Base-by-base conservation (phyloP, 192 early-diverging fungal genomes). In the Phycomyces nitens region DNA sequence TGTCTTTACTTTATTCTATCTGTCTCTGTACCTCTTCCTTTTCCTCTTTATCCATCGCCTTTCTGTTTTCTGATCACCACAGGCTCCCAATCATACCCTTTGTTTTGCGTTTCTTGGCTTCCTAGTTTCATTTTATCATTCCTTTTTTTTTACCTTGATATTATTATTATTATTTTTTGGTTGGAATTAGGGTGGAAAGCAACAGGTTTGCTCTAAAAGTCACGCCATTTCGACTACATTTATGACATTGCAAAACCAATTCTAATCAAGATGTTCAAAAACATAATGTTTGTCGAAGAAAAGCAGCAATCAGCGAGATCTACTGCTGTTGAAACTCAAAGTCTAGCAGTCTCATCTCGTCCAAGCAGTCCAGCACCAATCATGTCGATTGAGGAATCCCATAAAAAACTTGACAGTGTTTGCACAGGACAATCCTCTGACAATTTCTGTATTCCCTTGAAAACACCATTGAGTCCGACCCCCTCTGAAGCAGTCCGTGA, bases 401-500 rank as follows among this genome's bases (percentile, higher is more conserved):
- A 34, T 5, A 34, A 34, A 5, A 34, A 34, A 34, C 29, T 34
- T 34, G 29, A 34, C 29, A 34, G 29, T 34, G 3, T 34, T 7
- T 5, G 7, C 29, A 34, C 29, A 34, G 29, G 29, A 34, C 3
- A 5, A 34, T 34, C 29, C 7, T 34, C 29, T 2, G 29, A 34
- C 29, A 34, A 7, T 34, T 7, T 34, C 29, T 34, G 29, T 34
- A 34, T 34, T 34, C 29, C 29, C 29, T 34, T 34, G 7, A 34
- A 34, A 34, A 34, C 29, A 34, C 29, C 29, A 34, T 34, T 42
- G 52, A 53, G 21, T 34, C 38, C 52, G 9, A 63, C 62, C 15
- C 53, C 52, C 23, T 63, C 62, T 8, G 62, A 49, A 42, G 62
- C 52, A 40, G 52, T 63, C n/a, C 29, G 62, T 24, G 62, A 63